Evolutionary conservation across 2,329 filamentous ascomycete genomes (phyloP), one percentile per base, ranked within the genome.

Genomic region (Fusarium equiseti): DNA sequence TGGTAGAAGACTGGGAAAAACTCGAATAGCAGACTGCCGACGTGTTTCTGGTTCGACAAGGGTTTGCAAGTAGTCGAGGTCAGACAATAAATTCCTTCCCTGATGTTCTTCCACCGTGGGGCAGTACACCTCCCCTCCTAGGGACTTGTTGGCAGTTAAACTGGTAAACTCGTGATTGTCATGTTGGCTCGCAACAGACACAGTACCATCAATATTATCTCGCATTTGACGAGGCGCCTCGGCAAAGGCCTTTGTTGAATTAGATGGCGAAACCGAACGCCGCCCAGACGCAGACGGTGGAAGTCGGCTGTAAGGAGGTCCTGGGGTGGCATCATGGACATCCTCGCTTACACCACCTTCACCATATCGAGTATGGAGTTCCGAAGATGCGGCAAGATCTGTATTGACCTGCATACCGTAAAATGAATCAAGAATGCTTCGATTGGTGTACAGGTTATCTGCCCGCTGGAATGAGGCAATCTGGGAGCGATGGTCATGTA

Each of bases 191-290:
- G 82, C 86, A 88, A 57, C 83, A 83, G 66, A 80, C 83, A 76
- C 87, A 90, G 56, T 86, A 84, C 70, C 68, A 86, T 82, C 24
- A 86, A 90, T 77, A 86, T 78, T 8, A 64, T 90, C 93, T 46
- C 95, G 92, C 77, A 95, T 93, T 62, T 94, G 91, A 64, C 93
- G 92, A 53, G 93, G 91, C 57, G 93, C 93, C 76, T 96, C 93
- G 20, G 95, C 96, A 80, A 99, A 99, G 6, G 96, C 96, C 79
- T 98, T 97, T 53, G 99, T 94, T 0, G 96, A 99, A 80, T 98
- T 98, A 10, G 96, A 95, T 12, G 20, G 20, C 8, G 96, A 98
- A 3, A 89, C 83, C 1, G 93, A 94, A 58, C 93, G 88, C 48
- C 88, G 86, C 26, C 82, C 79, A 3, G 87, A 88, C 32, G 85